These are phyloP conservation scores for Mycena epipterygia DNA, from an alignment of 768 basidiomycete genomes.

Conservation along the genomic window DNA sequence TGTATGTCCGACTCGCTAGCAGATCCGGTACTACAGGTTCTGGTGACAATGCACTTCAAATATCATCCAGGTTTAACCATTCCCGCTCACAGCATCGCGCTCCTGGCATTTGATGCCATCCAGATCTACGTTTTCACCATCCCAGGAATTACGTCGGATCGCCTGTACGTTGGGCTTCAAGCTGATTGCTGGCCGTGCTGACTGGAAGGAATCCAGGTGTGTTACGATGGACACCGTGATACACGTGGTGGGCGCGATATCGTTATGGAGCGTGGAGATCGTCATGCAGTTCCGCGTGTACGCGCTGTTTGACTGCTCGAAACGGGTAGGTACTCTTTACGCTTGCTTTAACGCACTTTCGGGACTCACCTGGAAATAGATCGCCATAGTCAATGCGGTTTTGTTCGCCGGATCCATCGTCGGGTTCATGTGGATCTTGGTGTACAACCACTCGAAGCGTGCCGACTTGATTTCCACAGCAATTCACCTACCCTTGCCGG, in stretches of 20 bases:
- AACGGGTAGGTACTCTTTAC: conserved; percentile 44
- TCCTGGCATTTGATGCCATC: conserved; percentile 58
- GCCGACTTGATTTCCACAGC: conserved; percentile 52
- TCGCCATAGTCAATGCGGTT: conserved; percentile 53
- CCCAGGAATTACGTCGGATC: conserved; percentile 53
- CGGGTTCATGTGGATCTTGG: conserved; percentile 57
- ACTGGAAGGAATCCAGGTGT: too few relatives aligned
- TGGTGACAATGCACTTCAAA: background rate
- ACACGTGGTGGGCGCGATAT: conserved; percentile 58
- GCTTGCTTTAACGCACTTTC: background rate
- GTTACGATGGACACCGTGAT: conserved; percentile 60
- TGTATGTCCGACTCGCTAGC: too few relatives aligned
- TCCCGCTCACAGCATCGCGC: conserved; percentile 52
- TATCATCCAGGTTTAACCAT: background rate
- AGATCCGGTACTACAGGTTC: conserved; percentile 61
- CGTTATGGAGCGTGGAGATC: conserved; percentile 64
- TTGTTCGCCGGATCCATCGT: conserved; percentile 58
- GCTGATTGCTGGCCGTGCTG: too few relatives aligned
- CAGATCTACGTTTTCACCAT: conserved; percentile 60
- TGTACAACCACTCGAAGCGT: conserved; percentile 52
- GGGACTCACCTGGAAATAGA: conserved; percentile 38
- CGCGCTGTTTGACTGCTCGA: conserved; percentile 57
- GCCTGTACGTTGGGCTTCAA: too few relatives aligned
- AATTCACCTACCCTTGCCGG: conserved; percentile 53
- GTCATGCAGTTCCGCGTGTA: conserved; percentile 63